phyloP scores from a whole-genome alignment of 2,329 filamentous ascomycete species.

The Clarireedia homoeocarpa region DNA sequence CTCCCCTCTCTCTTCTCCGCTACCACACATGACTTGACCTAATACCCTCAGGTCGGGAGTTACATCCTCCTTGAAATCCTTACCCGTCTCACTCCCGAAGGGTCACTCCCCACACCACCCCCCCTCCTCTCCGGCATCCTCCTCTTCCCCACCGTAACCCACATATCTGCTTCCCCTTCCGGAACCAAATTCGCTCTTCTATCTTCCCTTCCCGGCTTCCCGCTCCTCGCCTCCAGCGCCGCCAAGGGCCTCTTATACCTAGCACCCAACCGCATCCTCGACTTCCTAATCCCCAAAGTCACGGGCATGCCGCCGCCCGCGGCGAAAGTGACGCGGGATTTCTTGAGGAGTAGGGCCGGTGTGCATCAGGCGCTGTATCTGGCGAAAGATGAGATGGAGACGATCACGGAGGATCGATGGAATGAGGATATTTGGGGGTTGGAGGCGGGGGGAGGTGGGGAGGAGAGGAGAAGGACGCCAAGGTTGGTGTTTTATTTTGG shows the following conservation, averaged over 20 bases:
- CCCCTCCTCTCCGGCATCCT: slow-evolving; percentile 42
- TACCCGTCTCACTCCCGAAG: slow-evolving; percentile 29
- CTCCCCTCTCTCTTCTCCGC: slow-evolving; percentile 55
- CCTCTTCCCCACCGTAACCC: slow-evolving; percentile 67
- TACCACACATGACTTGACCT: slow-evolving; percentile 14
- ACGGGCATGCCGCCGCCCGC: slow-evolving; percentile 43
- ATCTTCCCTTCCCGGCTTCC: slow-evolving; percentile 29
- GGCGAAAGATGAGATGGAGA: slow-evolving; percentile 51
- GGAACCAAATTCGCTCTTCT: slow-evolving; percentile 45
- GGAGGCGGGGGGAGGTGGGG: slow-evolving; percentile 28
- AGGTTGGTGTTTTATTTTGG: slow-evolving; percentile 55
- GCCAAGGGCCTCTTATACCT: slow-evolving; percentile 33
- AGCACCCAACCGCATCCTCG: slow-evolving; percentile 34
- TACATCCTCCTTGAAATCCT: slow-evolving; percentile 66
- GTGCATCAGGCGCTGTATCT: slow-evolving; percentile 51
- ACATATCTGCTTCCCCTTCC: slow-evolving; percentile 56
- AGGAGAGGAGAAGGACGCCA: slow-evolving; percentile 26
- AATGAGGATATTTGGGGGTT: slow-evolving; percentile 51
- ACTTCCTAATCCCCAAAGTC: slow-evolving; percentile 36
- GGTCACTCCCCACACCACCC: slow-evolving; percentile 21
- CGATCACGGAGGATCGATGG: slow-evolving; percentile 52
- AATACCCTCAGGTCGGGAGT: slow-evolving; percentile 38
- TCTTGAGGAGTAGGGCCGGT: slow-evolving; percentile 48
- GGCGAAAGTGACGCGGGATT: slow-evolving; percentile 42
- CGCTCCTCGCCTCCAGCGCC: slow-evolving; percentile 15